Evolutionary conservation across 176 grass and related monocot genomes (phyloP), one percentile per base, ranked within the genome.

Genomic region (Bolboschoenus planiculmis): DNA sequence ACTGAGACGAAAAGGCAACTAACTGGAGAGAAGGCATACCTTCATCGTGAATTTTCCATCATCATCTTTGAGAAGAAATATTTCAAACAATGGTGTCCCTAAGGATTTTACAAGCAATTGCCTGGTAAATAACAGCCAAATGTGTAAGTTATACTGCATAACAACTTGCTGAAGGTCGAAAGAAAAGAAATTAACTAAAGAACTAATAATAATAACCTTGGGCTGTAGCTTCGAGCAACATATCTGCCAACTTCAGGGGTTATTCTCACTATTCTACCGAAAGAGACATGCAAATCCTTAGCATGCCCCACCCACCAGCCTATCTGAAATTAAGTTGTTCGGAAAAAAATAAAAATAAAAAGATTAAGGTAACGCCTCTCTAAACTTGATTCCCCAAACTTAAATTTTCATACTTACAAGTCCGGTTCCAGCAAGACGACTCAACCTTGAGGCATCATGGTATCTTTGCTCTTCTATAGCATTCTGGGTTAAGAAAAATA

Each of bases 261-360:
- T 88, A 98, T 98, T 60, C 86, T 56, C 47, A 95, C 89, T 31
- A 98, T 98, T 83, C 92, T 93, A 33, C 92, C 92, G 30, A 93
- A 93, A 37, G 92, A 91, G 78, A 92, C 92, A 81, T 91, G 85
- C 4, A 85, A 92, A 80, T 91, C 89, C 84, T 91, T 95, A 5
- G 85, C 85, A 21, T 89, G 89, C 10, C 95, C 90, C 14, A 91
- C 90, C 95, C 95, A 98, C 95, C 95, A 98, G 67, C 95, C 95
- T 88, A 93, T 89, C 95, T 98, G 89, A n/a, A 88, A 90, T 78
- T 31, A 72, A 64, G 75, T 35, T 46, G 55, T 81, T 84, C 80
- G 44, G 56, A 35, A 43, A 67, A 67, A 13, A n/a, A n/a, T n/a
- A 35, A n/a, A 13, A 48, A 78, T n/a, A 13, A 51, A 72, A 70